These are phyloP conservation scores for Suillus subalutaceus DNA, from an alignment of 768 basidiomycete species.

Conservation along the genomic window DNA sequence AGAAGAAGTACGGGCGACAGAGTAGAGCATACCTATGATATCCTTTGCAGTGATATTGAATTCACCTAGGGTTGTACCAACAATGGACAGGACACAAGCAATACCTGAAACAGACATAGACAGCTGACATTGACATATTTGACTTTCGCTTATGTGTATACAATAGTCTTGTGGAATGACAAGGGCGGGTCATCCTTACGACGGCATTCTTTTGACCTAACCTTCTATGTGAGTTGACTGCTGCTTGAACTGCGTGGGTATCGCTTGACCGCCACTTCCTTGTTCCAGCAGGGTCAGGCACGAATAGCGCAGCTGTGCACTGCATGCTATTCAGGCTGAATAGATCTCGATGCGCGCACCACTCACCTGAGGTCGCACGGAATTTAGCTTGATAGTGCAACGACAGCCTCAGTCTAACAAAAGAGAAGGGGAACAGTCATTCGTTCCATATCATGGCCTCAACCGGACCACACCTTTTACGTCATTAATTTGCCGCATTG, in stretches of 20 bases:
- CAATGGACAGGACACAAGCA: neutral
- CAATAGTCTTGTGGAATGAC: neutral
- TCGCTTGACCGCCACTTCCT: neutral
- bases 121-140: neutral
- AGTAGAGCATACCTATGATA: constrained; percentile 4
- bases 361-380: neutral
- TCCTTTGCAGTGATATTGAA: neutral
- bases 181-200: neutral
- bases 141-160: neutral
- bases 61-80: neutral
- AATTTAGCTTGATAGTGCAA: neutral
- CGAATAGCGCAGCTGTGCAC: neutral
- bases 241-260: neutral
- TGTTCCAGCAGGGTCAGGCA: neutral
- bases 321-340: neutral
- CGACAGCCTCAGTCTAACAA: too few species aligned
- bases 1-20: neutral
- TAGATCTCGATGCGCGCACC: neutral
- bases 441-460: neutral
- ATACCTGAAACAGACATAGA: neutral
- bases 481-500: neutral
- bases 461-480: neutral
- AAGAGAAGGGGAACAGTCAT: too few species aligned
- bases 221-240: neutral
- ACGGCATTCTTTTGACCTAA: neutral